Evolutionary conservation across 1,139 yeast species (phyloP), one percentile per base, ranked within the genome.

Genomic region (Zygoascus meyerae): DNA sequence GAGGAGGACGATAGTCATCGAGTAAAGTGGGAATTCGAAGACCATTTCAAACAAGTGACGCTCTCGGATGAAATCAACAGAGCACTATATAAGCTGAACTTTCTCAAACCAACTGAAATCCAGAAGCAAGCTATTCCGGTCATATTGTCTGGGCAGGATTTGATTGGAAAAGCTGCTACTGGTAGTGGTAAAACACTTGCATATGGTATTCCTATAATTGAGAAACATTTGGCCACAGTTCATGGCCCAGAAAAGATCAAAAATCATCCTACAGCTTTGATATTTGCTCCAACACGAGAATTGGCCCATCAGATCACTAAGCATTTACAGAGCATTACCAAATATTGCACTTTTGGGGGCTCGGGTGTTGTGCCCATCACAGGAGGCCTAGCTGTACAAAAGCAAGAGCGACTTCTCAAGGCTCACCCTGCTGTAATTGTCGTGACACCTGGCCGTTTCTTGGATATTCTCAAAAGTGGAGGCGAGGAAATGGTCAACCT

Each of bases 171-270:
- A 61, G 98, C 98, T 9, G 83, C 95, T 7, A 94, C 99, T 1
- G 99, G 99, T 63, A 87, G 96, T 0, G 99, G 99, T 73, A 92
- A 92, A 62, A 92, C 98, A 0, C 71, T 90, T 48, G 98, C 98
- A 0, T 92, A 87, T 63, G 97, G 97, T 43, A 78, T 92, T 21
- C 97, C 98, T n/a, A 83, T 94, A 26, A 66, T 92, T 49, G 96
- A 94, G 60, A 76, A 75, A 46, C 65, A 58, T 49, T 26, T 34
- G 8, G 26, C 54, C 14, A 41, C 45, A 5, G 49, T 42, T n/a
- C 40, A 47, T 16, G 47, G 53, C 21, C 55, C 54, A 2, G 48
- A 43, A 32, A 59, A 62, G 40, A 58, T 58, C 2, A 65, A 67
- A 44, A 55, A 55, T 16, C 57, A 63, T 45, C 92, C 95, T 2